Base-by-base conservation (phyloP, 2,329 filamentous ascomycete species). In the Fusarium tuaranense region DNA sequence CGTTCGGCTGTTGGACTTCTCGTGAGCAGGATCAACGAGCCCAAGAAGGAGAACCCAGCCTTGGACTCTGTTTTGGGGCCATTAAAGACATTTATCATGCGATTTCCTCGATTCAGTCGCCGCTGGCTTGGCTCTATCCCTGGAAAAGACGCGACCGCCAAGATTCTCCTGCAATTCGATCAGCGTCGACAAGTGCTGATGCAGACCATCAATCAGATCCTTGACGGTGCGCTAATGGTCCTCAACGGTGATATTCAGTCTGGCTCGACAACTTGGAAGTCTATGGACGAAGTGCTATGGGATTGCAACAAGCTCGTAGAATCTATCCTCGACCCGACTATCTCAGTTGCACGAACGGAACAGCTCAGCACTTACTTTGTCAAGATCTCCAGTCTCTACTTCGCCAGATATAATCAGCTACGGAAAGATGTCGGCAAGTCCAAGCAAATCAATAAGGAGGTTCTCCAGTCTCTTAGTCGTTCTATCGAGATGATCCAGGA, bases 341-440 rank as follows among this genome's bases (percentile, higher is more conserved):
- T 80, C 14, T 81, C 83, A 1, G 55, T 73, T 10, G 64, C 78
- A 20, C 80, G 78, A 58, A 60, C 75, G 1, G 83, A 83, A 32
- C 80, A 83, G 61, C 75, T 84, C 14, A 78, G 74, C n/a, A 85
- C 84, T 3, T 90, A 91, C 73, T 86, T 89, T 67, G 87, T 92
- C 71, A 93, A 92, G 76, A 88, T 94, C 30, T 94, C 93, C 0
- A 92, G 93, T 75, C 86, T 93, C 4, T 94, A 94, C 79, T 94
- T 92, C 79, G 85, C 90, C n/a, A 86, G 89, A 58, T 90, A 91
- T 77, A 82, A 88, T 20, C 84, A 86, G 53, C 79, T 90, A 69
- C 83, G 86, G 16, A 89, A 88, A 60, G 82, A 84, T 27, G 74
- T 82, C 0, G 82, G 83, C 5, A 85, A 81, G 51, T 78, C 80